phyloP scores from a whole-genome alignment of 768 basidiomycete genomes.

The Punctularia strigosozonata region DNA sequence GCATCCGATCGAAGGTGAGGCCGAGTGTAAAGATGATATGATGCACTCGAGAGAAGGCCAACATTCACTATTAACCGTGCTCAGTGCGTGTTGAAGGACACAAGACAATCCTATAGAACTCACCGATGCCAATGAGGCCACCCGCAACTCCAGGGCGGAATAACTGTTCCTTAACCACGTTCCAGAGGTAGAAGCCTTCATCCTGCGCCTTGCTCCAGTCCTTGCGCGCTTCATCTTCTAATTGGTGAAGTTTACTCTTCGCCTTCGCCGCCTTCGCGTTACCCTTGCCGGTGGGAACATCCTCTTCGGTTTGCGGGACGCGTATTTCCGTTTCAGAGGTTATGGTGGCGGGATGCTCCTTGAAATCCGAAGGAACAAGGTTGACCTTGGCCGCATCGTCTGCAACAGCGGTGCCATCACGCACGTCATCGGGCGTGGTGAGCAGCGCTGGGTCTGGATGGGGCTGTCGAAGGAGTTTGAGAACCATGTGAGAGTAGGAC shows the following conservation, averaged over 20 bases:
- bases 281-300: background rate
- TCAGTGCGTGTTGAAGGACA: background rate
- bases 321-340: conserved; percentile 13
- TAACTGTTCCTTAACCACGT: conserved; percentile 37
- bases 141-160: conserved; percentile 61
- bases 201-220: conserved; percentile 31
- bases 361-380: conserved; percentile 39
- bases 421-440: conserved; percentile 31
- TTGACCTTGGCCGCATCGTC: conserved; percentile 46
- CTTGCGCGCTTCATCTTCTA: conserved; percentile 19
- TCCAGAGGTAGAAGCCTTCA: conserved; percentile 43
- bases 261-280: no score
- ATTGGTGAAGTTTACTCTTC: no score
- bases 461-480: conserved; percentile 29
- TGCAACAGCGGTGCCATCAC: conserved; percentile 24
- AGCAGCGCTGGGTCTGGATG: conserved; percentile 54
- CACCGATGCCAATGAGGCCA: conserved; percentile 60
- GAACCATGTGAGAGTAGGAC: background rate
- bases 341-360: conserved; percentile 30
- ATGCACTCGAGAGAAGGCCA: conserved; percentile 49
- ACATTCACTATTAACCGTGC: conserved; percentile 43
- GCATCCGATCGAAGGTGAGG: conserved; percentile 51
- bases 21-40: conserved; percentile 51
- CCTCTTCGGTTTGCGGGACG: background rate
- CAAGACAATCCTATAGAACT: conserved; percentile 12